Evolutionary conservation across 768 basidiomycete genomes (phyloP).

Genomic region (Kwoniella sp.): DNA sequence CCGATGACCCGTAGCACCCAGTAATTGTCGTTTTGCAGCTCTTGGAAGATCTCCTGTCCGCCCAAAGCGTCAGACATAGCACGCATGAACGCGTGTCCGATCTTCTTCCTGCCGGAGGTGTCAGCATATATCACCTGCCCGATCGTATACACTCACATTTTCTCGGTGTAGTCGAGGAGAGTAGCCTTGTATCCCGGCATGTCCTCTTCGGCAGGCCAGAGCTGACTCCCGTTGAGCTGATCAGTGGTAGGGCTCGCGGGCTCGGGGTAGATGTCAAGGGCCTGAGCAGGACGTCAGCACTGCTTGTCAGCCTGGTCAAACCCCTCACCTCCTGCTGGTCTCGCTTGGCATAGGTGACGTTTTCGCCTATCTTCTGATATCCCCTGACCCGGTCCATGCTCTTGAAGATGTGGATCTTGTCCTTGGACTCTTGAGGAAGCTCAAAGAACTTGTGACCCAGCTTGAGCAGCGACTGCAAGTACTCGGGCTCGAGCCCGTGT

Average conservation of each 20-base stretch:
- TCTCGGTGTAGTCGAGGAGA: constrained; percentile 26
- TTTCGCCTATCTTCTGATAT: constrained; percentile 30
- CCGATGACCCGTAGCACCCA: constrained; percentile 30
- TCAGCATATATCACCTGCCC: not conserved
- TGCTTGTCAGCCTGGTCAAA: not conserved
- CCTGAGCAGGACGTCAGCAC: constrained; percentile 1
- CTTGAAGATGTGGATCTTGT: constrained; percentile 26
- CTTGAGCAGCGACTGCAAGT: constrained; percentile 18
- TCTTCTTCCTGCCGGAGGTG: constrained; percentile 8
- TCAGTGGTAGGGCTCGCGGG: constrained; percentile 19
- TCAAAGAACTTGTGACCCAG: constrained; percentile 31
- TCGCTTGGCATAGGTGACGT: constrained; percentile 33
- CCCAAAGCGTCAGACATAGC: constrained; percentile 22
- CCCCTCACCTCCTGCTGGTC: constrained; percentile 25
- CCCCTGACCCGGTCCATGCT: constrained; percentile 24
- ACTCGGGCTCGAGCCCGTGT: constrained; percentile 18
- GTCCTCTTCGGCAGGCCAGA: constrained; percentile 21
- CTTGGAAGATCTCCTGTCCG: constrained; percentile 13
- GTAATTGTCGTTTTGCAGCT: constrained; percentile 29
- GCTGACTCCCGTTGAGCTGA: constrained; percentile 19
- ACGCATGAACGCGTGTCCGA: constrained; percentile 27
- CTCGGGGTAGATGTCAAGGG: constrained; percentile 31
- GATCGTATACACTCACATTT: constrained; percentile 11
- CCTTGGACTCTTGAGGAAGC: constrained; percentile 20
- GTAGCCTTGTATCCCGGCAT: constrained; percentile 20